Base-by-base conservation (phyloP, 805 yeast genomes). In the Cyberlindnera nakhonratchasimensis region DNA sequence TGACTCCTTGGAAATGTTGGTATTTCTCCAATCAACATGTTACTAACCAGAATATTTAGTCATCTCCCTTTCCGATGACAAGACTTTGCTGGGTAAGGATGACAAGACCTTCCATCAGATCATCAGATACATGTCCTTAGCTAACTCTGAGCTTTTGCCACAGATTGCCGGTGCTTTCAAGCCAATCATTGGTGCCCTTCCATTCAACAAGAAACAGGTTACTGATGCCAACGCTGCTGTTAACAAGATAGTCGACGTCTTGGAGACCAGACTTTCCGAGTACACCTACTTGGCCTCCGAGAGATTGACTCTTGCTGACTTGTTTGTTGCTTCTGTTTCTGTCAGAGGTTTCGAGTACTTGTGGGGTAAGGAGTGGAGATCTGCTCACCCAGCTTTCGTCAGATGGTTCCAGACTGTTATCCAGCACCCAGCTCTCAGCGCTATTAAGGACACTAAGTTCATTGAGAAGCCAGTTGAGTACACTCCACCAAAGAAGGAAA, bases 101-200 rank as follows among this genome's bases (percentile, higher is more conserved):
- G 65, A 75, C 51, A 67, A 69, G 52, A 86, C 85, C 57, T 72
- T 77, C 61, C 87, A 65, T 46, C 60, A 61, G 48, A 52, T 88
- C 57, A 63, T 89, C 54, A 80, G 72, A 68, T 89, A 95, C 95
- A 57, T 81, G 63, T 86, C 96, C 3, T 69, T 86, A 54, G 72
- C 80, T 63, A 86, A 83, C 73, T 57, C 76, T 54, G 96, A 90
- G 56, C 54, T 84, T 45, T 61, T 82, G 52, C 57, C 69, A 35
- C 56, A 65, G 44, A 54, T 72, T 39, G 74, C 75, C 45, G 56
- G 51, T 29, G 76, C 77, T 51, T 77, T 86, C 66, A 61, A 63
- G 46, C 84, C 88, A 54, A 60, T 84, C 42, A 58, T 65, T 36
- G 96, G 96, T 57, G 65, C 60, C 40, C 62, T 51, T 41, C 90